These are phyloP conservation scores for Tylopilus sp. DNA, from an alignment of 768 basidiomycete species.

Conservation along the genomic window DNA sequence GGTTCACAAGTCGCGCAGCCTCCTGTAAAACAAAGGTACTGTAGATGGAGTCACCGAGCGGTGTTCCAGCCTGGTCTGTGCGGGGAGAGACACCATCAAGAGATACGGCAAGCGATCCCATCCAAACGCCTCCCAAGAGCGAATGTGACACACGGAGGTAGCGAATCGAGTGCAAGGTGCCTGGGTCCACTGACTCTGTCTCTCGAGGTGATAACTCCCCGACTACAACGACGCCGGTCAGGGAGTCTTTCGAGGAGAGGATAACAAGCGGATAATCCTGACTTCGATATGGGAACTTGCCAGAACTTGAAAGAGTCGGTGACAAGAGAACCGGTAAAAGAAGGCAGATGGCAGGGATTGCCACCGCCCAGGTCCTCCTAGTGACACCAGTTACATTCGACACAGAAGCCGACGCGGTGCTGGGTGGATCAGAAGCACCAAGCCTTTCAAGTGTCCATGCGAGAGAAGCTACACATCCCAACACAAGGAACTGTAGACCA, in stretches of 20 bases:
- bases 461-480: constrained; percentile 19
- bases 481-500: constrained; percentile 19
- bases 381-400: neutral
- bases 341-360: constrained; percentile 33
- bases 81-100: constrained; percentile 40
- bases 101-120: constrained; percentile 45
- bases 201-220: constrained; percentile 57
- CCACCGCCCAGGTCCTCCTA: constrained; percentile 12
- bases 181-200: constrained; percentile 27
- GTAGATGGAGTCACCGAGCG: constrained; percentile 79
- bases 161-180: constrained; percentile 46
- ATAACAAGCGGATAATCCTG: constrained; percentile 58
- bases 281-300: constrained; percentile 47
- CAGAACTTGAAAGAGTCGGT: constrained; percentile 56
- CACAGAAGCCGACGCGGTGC: neutral
- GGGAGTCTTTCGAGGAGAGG: constrained; percentile 61
- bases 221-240: constrained; percentile 82
- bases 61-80: constrained; percentile 49
- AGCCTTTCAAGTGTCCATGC: constrained; percentile 13
- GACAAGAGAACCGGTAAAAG: constrained; percentile 42
- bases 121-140: constrained; percentile 78
- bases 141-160: constrained; percentile 66
- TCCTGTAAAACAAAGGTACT: constrained; percentile 85
- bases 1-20: constrained; percentile 67
- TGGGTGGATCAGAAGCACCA: neutral